A percentile compares a stretch with the other conserved stretches of the same genome.
Conservation (phyloP, 1,139 yeast species). For the Scheffersomyces titani region DNA sequence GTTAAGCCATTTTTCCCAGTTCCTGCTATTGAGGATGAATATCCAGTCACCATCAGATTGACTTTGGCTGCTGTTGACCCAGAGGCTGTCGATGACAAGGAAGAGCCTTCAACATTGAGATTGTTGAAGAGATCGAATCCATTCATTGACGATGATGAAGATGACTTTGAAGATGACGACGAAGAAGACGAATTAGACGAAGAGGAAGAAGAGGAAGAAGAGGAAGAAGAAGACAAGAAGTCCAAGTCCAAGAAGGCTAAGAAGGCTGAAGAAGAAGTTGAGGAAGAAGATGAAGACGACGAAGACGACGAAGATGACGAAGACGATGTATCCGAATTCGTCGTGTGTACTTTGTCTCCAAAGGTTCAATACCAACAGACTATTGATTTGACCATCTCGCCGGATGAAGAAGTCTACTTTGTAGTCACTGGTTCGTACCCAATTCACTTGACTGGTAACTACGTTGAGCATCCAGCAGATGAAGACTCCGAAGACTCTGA, state of each 20-base stretch:
- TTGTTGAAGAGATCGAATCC: constrained; percentile 73
- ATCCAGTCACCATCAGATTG: constrained; percentile 85
- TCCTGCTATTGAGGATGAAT: constrained; percentile 82
- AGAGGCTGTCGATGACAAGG: constrained; percentile 75
- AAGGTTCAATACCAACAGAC: constrained; percentile 84
- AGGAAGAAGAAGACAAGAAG: constrained; percentile 31
- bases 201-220: constrained; percentile 51
- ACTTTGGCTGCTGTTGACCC: constrained; percentile 97
- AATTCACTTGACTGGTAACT: constrained; percentile 91
- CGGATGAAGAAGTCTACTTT: constrained; percentile 92
- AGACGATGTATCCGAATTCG: constrained; percentile 68
- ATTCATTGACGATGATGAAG: constrained; percentile 50
- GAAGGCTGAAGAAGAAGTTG: constrained; percentile 44
- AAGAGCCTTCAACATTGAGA: constrained; percentile 85
- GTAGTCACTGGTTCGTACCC: constrained; percentile 96
- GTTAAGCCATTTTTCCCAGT: constrained; percentile 84
- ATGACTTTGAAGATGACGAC: constrained; percentile 37
- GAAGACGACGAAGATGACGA: constrained; percentile 58
- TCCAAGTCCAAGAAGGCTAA: constrained; percentile 17
- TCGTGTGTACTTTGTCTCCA: constrained; percentile 90
- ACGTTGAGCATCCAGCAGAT: constrained; percentile 91
- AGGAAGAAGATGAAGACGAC: constrained; percentile 57
- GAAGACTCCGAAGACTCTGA: constrained; percentile 58
- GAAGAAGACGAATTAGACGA: constrained; percentile 57
- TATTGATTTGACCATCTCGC: constrained; percentile 83